A percentile compares a stretch with the other conserved stretches of the same genome.
Evolutionary conservation across 139 green algal species (phyloP).

Genomic region (Micractinium sp.): DNA sequence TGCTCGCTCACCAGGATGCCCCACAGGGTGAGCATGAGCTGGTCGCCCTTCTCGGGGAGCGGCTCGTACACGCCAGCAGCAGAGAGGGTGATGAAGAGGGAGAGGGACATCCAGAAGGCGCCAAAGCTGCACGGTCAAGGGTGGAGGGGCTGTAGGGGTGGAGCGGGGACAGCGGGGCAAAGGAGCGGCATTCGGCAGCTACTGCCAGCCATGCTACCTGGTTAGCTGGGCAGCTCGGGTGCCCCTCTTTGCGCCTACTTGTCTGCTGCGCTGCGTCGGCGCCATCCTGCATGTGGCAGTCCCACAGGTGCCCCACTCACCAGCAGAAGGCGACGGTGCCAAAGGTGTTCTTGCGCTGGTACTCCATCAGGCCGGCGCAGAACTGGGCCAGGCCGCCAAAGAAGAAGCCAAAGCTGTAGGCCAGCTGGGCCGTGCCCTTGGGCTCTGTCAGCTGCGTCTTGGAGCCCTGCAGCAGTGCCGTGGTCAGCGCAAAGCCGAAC

Average conservation of each 20-base stretch:
- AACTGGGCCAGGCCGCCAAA: conserved; percentile 74
- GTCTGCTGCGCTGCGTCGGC: too few species aligned
- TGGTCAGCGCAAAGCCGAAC: too few species aligned
- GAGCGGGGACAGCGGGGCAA: background rate
- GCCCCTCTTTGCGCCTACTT: too few species aligned
- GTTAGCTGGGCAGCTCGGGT: too few species aligned
- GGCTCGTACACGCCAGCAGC: background rate
- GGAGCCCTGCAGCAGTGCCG: too few species aligned
- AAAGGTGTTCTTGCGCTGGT: conserved; percentile 69
- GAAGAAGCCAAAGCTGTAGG: conserved; percentile 56
- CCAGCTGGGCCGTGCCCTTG: conserved; percentile 2
- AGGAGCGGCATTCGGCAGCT: too few species aligned
- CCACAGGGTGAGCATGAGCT: conserved; percentile 13
- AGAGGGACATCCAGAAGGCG: conserved; percentile 43
- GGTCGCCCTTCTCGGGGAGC: background rate
- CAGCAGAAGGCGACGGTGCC: conserved; percentile 65
- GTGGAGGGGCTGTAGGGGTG: background rate
- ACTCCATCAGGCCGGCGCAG: conserved; percentile 72
- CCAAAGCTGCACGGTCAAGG: conserved; percentile 52
- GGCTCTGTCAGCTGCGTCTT: background rate
- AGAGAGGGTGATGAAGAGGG: conserved; percentile 10
- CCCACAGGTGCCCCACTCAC: too few species aligned
- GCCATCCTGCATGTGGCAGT: too few species aligned
- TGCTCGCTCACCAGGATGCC: conserved; percentile 11
- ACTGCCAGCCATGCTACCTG: too few species aligned